phyloP scores from a whole-genome alignment of 1,284 basidiomycete species.

The Cutaneotrichosporon spelunceum region DNA sequence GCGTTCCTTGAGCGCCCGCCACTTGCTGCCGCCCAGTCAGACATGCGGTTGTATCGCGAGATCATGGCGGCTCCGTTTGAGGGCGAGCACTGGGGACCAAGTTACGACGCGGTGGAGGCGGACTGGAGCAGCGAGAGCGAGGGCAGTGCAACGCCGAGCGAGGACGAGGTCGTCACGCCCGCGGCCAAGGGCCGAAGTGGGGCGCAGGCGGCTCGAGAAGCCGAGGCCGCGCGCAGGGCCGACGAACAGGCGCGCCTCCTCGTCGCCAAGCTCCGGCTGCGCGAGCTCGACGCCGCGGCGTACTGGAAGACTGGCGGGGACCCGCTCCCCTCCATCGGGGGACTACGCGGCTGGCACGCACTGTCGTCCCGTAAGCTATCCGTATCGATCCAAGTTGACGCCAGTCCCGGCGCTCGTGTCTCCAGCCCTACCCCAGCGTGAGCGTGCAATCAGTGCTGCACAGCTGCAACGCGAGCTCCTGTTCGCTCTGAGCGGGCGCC shows the following conservation, averaged over 20 bases:
- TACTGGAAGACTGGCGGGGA: conserved; percentile 37
- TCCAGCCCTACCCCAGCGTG: neutral
- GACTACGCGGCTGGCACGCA: conserved; percentile 35
- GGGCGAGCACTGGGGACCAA: conserved; percentile 31
- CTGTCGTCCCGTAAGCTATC: conserved; percentile 31
- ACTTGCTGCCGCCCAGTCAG: conserved; percentile 21
- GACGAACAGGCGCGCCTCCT: conserved; percentile 21
- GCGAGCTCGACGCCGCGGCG: conserved; percentile 20
- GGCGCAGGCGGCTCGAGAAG: conserved; percentile 10
- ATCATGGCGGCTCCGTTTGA: conserved; percentile 45
- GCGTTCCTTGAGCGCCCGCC: conserved; percentile 28
- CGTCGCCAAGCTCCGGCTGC: conserved; percentile 24
- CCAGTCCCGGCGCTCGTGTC: conserved; percentile 18
- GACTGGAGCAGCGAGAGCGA: conserved; percentile 41
- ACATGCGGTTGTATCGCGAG: conserved; percentile 35
- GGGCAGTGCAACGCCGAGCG: conserved; percentile 9
- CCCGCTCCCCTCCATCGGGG: conserved; percentile 12
- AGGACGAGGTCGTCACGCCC: conserved; percentile 27
- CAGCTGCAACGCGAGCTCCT: conserved; percentile 44
- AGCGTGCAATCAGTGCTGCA: conserved; percentile 28
- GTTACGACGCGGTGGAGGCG: conserved; percentile 43
- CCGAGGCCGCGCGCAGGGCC: conserved; percentile 15
- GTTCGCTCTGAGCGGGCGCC: conserved; percentile 38
- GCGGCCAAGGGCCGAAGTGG: neutral
- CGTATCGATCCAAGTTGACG: neutral